phyloP scores from a whole-genome alignment of 768 basidiomycete species.

The Lentinus brumalis region DNA sequence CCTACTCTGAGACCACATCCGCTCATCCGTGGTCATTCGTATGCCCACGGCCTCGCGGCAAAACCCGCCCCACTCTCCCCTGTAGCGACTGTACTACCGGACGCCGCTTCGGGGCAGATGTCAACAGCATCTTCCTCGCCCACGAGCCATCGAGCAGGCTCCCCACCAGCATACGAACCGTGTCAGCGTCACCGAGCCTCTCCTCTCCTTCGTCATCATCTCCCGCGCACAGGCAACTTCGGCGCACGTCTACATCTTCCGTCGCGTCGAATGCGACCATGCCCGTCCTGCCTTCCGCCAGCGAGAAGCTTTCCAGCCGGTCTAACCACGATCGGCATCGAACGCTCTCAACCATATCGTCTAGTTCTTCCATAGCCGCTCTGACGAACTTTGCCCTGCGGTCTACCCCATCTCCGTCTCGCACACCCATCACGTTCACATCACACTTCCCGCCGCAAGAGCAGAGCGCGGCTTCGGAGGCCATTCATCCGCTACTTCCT shows the following conservation, averaged over 20 bases:
- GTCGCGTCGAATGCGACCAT: constrained; percentile 61
- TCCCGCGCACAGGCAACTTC: constrained; percentile 33
- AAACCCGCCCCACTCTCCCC: constrained; percentile 59
- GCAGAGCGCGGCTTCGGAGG: constrained; percentile 54
- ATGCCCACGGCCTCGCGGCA: constrained; percentile 44
- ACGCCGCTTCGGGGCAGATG: constrained; percentile 45
- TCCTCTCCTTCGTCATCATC: constrained; percentile 31
- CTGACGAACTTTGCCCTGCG: constrained; percentile 29
- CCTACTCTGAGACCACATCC: constrained; percentile 66
- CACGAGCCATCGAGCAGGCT: constrained; percentile 30
- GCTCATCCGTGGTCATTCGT: constrained; percentile 74
- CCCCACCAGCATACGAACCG: constrained; percentile 41
- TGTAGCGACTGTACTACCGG: constrained; percentile 56
- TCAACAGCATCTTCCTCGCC: constrained; percentile 40
- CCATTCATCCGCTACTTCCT: constrained; percentile 70
- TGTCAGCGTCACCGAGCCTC: constrained; percentile 30
- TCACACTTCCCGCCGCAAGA: constrained; percentile 68
- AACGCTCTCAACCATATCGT: constrained; percentile 32
- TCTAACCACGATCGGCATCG: constrained; percentile 32
- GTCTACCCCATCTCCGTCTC: constrained; percentile 32
- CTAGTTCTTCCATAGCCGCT: constrained; percentile 29
- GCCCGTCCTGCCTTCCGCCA: constrained; percentile 39
- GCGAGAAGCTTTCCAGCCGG: constrained; percentile 23
- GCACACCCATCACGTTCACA: constrained; percentile 43
- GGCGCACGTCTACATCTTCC: constrained; percentile 61